These are phyloP conservation scores for Penicillium cosmopolitanum DNA, from an alignment of 495 filamentous ascomycete species.

Conservation along the genomic window DNA sequence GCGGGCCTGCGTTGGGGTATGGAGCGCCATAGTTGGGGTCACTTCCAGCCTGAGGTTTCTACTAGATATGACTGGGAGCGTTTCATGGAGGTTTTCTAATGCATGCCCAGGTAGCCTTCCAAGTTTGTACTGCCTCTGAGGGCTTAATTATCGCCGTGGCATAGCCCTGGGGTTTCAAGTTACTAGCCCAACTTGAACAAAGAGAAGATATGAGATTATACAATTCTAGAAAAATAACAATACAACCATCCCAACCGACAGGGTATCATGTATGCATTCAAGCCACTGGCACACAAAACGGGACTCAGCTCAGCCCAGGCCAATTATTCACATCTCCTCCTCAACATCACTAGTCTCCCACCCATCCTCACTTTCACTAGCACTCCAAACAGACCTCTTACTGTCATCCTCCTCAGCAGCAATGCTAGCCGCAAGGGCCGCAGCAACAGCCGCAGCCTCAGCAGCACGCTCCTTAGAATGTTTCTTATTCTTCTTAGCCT, in stretches of 20 bases:
- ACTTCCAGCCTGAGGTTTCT: no score
- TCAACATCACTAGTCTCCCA: conserved; percentile 43
- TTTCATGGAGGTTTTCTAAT: no score
- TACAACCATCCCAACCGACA: neutral
- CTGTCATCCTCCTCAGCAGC: conserved; percentile 14
- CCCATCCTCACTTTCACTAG: conserved; percentile 48
- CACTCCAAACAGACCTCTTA: conserved; percentile 38
- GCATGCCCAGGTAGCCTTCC: no score
- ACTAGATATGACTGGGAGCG: no score
- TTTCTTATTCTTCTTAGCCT: conserved; percentile 33
- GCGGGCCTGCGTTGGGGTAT: no score
- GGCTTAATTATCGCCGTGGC: no score
- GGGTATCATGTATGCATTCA: neutral
- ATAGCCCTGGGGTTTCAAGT: no score
- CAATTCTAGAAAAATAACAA: no score
- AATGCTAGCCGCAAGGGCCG: conserved; percentile 10
- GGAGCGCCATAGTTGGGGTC: no score
- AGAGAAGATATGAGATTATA: no score
- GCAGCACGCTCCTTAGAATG: conserved; percentile 17
- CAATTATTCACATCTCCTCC: conserved; percentile 1
- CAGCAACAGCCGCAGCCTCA: conserved; percentile 14
- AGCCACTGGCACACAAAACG: neutral
- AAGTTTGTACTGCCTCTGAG: no score
- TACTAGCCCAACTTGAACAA: no score
- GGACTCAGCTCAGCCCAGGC: neutral